A percentile compares a stretch with the other conserved stretches of the same genome.
Evolutionary conservation across 2,329 filamentous ascomycete genomes (phyloP).

Genomic region (Didymella keratinophila): DNA sequence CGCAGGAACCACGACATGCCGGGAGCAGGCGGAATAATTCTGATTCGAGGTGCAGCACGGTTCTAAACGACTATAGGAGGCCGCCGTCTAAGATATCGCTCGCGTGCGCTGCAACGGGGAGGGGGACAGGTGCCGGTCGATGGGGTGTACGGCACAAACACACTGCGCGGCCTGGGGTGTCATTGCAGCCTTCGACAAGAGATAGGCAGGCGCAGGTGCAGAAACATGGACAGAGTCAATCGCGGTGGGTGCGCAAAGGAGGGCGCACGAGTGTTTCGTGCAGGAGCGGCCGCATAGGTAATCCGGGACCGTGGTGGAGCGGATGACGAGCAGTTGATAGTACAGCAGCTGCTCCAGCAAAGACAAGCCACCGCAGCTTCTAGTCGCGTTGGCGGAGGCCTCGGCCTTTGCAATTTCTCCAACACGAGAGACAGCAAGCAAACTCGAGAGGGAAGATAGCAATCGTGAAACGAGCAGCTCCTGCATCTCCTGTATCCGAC

Average conservation of each 20-base stretch:
- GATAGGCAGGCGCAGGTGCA: conserved; percentile 55
- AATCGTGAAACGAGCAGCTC: neutral
- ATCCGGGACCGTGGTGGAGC: conserved; percentile 15
- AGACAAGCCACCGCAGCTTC: conserved; percentile 13
- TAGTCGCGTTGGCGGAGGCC: conserved; percentile 14
- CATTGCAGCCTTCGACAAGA: conserved; percentile 47
- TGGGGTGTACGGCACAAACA: conserved; percentile 11
- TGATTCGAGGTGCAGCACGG: neutral
- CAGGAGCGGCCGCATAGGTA: conserved; percentile 16
- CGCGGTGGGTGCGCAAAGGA: conserved; percentile 15
- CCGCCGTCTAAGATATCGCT: conserved; percentile 2
- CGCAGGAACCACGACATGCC: conserved; percentile 53
- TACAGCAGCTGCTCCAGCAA: neutral
- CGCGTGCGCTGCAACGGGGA: conserved; percentile 8
- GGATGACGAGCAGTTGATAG: neutral
- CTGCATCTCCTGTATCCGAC: neutral
- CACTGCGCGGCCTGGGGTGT: conserved; percentile 19
- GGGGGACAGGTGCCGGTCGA: conserved; percentile 7
- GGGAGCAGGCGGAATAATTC: neutral
- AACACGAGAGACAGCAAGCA: no score
- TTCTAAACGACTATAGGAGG: neutral
- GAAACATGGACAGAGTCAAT: conserved; percentile 15
- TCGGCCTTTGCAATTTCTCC: conserved; percentile 3
- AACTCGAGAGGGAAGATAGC: no score
- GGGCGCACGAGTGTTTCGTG: conserved; percentile 22